phyloP scores from a whole-genome alignment of 78 protist species.

The Emiliania huxleyi region DNA sequence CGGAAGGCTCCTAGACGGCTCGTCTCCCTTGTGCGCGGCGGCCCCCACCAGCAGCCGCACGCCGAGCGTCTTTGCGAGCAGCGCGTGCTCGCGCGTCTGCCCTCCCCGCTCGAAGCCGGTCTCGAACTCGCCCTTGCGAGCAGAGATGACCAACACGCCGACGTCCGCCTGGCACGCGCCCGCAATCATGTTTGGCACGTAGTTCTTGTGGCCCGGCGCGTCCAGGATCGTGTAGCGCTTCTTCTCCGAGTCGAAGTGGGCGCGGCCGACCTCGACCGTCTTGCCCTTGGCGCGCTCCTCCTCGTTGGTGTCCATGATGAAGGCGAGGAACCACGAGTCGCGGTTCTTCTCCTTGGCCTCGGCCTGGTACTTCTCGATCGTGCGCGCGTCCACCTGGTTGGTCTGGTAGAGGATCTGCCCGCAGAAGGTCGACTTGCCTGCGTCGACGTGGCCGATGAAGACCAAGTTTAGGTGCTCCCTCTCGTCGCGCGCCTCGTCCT shows the following conservation, averaged over 20 bases:
- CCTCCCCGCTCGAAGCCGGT: conserved; percentile 98
- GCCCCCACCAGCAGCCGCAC: conserved; percentile 78
- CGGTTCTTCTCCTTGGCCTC: conserved; percentile 93
- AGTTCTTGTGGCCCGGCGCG: conserved; percentile 95
- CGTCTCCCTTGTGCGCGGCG: too few relatives aligned
- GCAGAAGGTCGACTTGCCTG: conserved; percentile 53
- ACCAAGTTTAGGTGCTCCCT: conserved; percentile 80
- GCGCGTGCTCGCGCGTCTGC: conserved; percentile 81
- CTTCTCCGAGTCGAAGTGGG: conserved; percentile 83
- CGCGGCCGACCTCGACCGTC: conserved; percentile 76
- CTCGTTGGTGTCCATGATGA: conserved; percentile 88
- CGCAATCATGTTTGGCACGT: conserved; percentile 96
- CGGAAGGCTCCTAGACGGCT: too few relatives aligned
- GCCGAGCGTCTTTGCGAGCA: conserved; percentile 95
- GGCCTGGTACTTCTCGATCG: conserved; percentile 88
- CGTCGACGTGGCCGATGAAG: conserved; percentile 94
- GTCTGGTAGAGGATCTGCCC: conserved; percentile 39
- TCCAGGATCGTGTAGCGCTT: conserved; percentile 91
- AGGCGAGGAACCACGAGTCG: conserved; percentile 92
- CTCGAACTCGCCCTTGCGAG: conserved; percentile 92
- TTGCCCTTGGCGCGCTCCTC: conserved; percentile 92
- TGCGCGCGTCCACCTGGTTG: conserved; percentile 87
- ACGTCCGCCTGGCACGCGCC: conserved; percentile 99
- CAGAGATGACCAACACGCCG: conserved; percentile 92
- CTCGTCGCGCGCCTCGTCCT: not conserved